Evolutionary conservation across 164 flowering plant species (phyloP), one percentile per base, ranked within the genome.

Genomic region (Piper longum): DNA sequence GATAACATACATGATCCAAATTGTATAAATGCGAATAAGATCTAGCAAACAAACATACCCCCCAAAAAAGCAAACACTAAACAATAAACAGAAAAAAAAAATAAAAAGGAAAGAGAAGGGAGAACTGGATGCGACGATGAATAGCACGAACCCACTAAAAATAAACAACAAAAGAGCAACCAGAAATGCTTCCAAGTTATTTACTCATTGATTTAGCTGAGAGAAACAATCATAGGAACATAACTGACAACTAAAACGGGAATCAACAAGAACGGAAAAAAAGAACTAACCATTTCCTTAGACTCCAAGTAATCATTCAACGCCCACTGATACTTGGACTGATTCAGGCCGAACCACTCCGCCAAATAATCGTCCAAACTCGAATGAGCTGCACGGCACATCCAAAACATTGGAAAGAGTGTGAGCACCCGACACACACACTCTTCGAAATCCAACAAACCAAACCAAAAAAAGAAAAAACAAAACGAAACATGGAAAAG

Each of bases 311-410:
- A 93, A 76, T 93, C 96, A 70, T 93, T 85, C 73, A 93, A 76
- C 4, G 98, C 98, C 97, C 98, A 93, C 67, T 93, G 97, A 75
- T 86, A 90, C 82, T 85, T 93, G 0, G 97, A 93, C 60, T 90
- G 92, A 74, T 90, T 77, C 74, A 93, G 77, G 40, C 98, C 97
- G 67, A 90, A 84, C 97, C 96, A 93, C 4, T 82, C 79, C 16
- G 96, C 96, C 78, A 90, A 73, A 75, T 81, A 84, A 68, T 83
- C 92, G 72, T 93, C 98, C 71, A 90, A 74, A 62, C 88, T 83
- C 52, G 95, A 85, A 83, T 90, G 97, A 5, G 83, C 98, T 93
- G 84, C 72, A 16, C 59, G 40, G 48, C 59, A 26, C 36, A 40
- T 61, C 56, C 58, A 54, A 54, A 63, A 40, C 16, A 56, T 14